Evolutionary conservation across 2,329 filamentous ascomycete species (phyloP), one percentile per base, ranked within the genome.

Genomic region (Lecanosticta acicola): DNA sequence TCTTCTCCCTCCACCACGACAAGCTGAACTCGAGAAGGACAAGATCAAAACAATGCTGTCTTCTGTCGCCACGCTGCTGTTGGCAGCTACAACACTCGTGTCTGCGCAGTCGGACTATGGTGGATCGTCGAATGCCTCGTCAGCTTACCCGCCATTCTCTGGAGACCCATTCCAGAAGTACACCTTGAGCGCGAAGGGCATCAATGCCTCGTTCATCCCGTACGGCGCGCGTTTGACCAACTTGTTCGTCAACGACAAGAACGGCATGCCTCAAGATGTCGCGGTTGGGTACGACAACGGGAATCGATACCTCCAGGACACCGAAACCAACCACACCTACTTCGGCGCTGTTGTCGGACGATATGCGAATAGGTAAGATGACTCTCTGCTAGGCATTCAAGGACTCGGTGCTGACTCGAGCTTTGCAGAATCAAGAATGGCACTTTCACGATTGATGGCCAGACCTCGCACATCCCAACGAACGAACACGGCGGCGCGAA

Each of bases 271-370:
- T 11, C 73, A 75, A 56, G 75, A 77, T 56, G 66, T 77, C 24
- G 66, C 69, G 13, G 64, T 75, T 5, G 75, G 75, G 33, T 77
- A 75, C 44, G 74, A 77, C 53, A 68, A 49, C 71, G 76, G 55
- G 10, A 44, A 37, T 5, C 48, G 54, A 13, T 62, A 62, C 39
- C 50, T 72, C 39, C 60, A 62, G 19, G 72, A 76, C 51, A 67
- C 66, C 7, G 56, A 69, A 49, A 73, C 69, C 24, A 70, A 69
- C 39, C 58, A 73, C 55, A 74, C 80, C 78, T 41, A 84, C 88
- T 71, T 81, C 85, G 54, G 85, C 14, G 60, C 72, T 2, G 84
- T 48, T 72, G 80, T 57, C 11, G 74, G 74, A 45, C 69, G 74
- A 39, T 77, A 77, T 62, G 74, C 74, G 46, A 77, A 77, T 57